phyloP scores from a whole-genome alignment of 305 asterid genomes.

The Plantago coronopus region DNA sequence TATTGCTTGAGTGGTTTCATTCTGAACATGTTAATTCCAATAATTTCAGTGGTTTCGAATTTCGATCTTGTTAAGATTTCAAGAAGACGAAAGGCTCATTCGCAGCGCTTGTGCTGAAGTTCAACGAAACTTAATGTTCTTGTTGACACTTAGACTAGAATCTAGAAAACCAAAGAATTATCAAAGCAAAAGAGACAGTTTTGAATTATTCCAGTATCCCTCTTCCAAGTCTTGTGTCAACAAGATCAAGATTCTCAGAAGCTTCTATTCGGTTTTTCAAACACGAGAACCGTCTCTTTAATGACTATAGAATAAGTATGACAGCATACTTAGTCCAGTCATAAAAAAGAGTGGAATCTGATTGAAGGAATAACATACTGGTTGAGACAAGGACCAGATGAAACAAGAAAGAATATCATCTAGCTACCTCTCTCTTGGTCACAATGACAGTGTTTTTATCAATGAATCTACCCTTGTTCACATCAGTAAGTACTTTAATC shows the following conservation, averaged over 20 bases:
- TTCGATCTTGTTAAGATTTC: not conserved
- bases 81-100: too few species aligned
- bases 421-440: not conserved
- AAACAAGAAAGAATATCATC: not conserved
- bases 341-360: not conserved
- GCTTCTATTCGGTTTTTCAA: conserved; percentile 6
- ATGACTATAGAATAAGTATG: not conserved
- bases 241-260: not conserved
- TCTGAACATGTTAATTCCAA: not conserved
- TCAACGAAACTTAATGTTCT: too few species aligned
- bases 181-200: not conserved
- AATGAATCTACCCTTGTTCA: conserved; percentile 3
- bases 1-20: conserved; percentile 12
- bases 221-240: not conserved
- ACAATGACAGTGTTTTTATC: not conserved
- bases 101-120: too few species aligned
- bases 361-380: not conserved
- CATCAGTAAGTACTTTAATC: not conserved
- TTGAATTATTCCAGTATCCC: not conserved
- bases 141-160: too few species aligned
- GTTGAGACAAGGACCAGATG: not conserved
- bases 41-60: not conserved
- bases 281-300: not conserved
- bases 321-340: not conserved
- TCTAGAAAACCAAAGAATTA: not conserved